Evolutionary conservation across 495 filamentous ascomycete genomes (phyloP).

Genomic region (Xanthoparmelia taractica): DNA sequence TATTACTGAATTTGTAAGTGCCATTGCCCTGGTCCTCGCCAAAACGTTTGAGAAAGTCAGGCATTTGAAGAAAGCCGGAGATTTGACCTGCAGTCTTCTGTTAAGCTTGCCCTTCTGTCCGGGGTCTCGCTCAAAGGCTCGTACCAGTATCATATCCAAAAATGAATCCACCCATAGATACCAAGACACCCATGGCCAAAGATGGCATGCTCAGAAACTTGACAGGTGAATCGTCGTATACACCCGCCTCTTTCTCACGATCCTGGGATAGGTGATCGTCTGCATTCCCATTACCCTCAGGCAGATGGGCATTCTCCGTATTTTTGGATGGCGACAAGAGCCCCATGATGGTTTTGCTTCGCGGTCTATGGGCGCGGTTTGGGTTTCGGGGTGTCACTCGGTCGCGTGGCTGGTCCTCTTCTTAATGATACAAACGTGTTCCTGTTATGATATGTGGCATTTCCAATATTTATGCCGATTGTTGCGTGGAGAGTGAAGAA

Average conservation of each 20-base stretch:
- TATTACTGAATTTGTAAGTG: slow-evolving; percentile 44
- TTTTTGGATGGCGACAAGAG: slow-evolving; percentile 7
- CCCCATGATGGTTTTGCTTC: slow-evolving; percentile 4
- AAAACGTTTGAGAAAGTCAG: slow-evolving; percentile 44
- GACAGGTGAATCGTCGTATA: slow-evolving; percentile 42
- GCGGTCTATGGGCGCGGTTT: not conserved
- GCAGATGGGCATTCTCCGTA: slow-evolving; percentile 1
- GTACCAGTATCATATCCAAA: slow-evolving; percentile 65
- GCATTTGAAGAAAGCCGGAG: slow-evolving; percentile 55
- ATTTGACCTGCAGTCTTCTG: slow-evolving; percentile 41
- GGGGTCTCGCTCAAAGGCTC: slow-evolving; percentile 18
- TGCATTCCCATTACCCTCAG: slow-evolving; percentile 2
- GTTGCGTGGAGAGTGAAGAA: not conserved
- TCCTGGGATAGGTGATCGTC: not conserved
- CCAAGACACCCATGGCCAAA: slow-evolving; percentile 45
- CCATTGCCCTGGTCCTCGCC: slow-evolving; percentile 31
- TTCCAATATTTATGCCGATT: too few species aligned
- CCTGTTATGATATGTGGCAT: not conserved
- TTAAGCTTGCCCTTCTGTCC: not conserved
- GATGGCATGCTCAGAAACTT: slow-evolving; percentile 43
- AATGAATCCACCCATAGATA: slow-evolving; percentile 67
- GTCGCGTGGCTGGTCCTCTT: not conserved
- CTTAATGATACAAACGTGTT: not conserved
- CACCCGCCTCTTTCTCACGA: slow-evolving; percentile 8
- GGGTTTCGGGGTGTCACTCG: not conserved